These are phyloP conservation scores for Penicillium sp. DNA, from an alignment of 2,329 filamentous ascomycete species.

Conservation along the genomic window DNA sequence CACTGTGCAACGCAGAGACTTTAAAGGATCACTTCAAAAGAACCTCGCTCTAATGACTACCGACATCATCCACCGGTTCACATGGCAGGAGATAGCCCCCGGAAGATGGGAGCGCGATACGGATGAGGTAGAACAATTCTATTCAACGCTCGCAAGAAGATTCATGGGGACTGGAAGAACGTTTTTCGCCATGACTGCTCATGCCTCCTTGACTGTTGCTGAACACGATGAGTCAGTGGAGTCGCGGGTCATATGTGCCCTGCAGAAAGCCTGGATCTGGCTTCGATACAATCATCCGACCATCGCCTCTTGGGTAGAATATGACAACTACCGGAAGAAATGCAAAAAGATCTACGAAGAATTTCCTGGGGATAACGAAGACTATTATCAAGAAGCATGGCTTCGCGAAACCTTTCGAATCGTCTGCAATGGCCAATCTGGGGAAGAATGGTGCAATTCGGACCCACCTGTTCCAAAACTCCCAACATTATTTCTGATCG, in stretches of 20 bases:
- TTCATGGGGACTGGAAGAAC: slow-evolving; percentile 42
- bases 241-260: slow-evolving; percentile 5
- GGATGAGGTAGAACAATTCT: slow-evolving; percentile 47
- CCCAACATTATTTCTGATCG: slow-evolving; percentile 26
- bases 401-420: slow-evolving; percentile 18
- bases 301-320: slow-evolving; percentile 25
- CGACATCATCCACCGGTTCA: too few relatives aligned
- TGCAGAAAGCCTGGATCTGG: slow-evolving; percentile 23
- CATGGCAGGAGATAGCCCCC: too few relatives aligned
- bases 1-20: too few relatives aligned
- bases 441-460: slow-evolving; percentile 26
- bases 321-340: slow-evolving; percentile 5
- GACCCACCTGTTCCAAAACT: slow-evolving; percentile 25
- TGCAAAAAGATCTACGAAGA: slow-evolving; percentile 26
- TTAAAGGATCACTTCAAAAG: too few relatives aligned
- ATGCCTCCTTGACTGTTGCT: slow-evolving; percentile 28
- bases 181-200: slow-evolving; percentile 47
- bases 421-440: slow-evolving; percentile 12
- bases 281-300: slow-evolving; percentile 27
- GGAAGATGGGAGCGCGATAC: slow-evolving; percentile 28
- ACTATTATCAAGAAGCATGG: slow-evolving; percentile 11
- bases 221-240: background rate
- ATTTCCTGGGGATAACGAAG: background rate
- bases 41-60: too few relatives aligned
- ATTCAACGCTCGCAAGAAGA: slow-evolving; percentile 36